Conservation (phyloP, 495 filamentous ascomycete species). For the Neurospora sublineolata region DNA sequence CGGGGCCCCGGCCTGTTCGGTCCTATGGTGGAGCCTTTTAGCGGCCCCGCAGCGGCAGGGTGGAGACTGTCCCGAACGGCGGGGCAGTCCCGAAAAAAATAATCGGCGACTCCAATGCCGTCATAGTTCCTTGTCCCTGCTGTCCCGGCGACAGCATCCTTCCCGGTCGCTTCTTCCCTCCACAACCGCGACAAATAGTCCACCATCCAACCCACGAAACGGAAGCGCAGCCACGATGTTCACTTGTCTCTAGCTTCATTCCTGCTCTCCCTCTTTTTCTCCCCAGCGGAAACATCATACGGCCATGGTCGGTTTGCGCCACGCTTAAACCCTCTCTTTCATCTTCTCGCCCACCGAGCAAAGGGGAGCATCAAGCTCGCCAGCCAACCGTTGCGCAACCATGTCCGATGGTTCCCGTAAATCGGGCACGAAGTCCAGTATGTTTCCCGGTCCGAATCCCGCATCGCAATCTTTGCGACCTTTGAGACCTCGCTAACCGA, state of each 20-base stretch:
- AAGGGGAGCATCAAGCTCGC: neutral
- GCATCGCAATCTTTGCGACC: neutral
- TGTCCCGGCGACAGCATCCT: neutral
- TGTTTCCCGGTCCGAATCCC: neutral
- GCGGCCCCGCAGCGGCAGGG: neutral
- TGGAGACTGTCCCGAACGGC: neutral
- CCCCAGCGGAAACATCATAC: neutral
- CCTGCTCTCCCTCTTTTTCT: neutral
- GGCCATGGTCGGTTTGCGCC: neutral
- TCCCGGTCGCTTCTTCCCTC: neutral
- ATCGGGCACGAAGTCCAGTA: conserved; percentile 23
- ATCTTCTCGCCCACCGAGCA: neutral
- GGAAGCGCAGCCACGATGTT: neutral
- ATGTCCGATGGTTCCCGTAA: conserved; percentile 28
- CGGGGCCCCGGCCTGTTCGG: neutral
- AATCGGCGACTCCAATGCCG: neutral
- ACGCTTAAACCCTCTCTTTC: neutral
- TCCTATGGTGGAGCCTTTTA: neutral
- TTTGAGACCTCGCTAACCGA: neutral
- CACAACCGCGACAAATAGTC: neutral
- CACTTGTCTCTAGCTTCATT: neutral
- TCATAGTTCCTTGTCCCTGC: neutral
- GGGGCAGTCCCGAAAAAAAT: neutral
- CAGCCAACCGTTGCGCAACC: conserved; percentile 5
- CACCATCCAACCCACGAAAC: neutral